Conservation (phyloP, 2,329 filamentous ascomycete species). For the Xylaria sp. region DNA sequence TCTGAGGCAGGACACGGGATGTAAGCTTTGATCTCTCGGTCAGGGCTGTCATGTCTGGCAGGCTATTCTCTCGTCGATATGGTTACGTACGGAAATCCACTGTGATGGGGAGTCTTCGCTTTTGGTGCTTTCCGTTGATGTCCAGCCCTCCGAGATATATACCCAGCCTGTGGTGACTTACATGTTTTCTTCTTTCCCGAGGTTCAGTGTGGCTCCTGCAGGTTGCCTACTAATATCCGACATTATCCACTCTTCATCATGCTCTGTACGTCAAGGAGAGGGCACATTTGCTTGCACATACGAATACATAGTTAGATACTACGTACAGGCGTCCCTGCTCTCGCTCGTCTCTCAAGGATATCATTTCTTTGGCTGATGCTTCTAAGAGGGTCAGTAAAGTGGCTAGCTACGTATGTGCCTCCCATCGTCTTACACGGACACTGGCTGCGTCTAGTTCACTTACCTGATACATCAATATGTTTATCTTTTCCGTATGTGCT, state of each 20-base stretch:
- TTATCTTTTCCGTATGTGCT: too few relatives aligned
- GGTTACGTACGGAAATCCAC: neutral
- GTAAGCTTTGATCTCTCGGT: constrained; percentile 26
- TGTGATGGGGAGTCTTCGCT: neutral
- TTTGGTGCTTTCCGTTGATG: neutral
- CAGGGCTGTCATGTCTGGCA: constrained; percentile 16
- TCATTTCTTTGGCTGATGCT: too few relatives aligned
- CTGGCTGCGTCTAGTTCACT: too few relatives aligned
- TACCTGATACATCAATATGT: too few relatives aligned
- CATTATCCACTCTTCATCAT: neutral
- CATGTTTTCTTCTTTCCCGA: neutral
- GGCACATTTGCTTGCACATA: neutral
- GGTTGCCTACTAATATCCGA: neutral
- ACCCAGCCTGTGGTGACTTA: neutral
- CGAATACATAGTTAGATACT: neutral
- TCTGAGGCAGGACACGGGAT: constrained; percentile 24
- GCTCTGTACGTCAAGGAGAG: neutral
- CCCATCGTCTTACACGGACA: too few relatives aligned
- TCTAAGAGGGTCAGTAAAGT: too few relatives aligned
- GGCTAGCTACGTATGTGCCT: too few relatives aligned
- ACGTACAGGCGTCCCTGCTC: too few relatives aligned
- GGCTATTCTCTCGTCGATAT: neutral
- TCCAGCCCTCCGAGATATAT: neutral
- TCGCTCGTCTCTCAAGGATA: too few relatives aligned
- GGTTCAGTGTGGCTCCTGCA: neutral